phyloP scores from a whole-genome alignment of 768 basidiomycete species.

The Pulveroboletus sp. region DNA sequence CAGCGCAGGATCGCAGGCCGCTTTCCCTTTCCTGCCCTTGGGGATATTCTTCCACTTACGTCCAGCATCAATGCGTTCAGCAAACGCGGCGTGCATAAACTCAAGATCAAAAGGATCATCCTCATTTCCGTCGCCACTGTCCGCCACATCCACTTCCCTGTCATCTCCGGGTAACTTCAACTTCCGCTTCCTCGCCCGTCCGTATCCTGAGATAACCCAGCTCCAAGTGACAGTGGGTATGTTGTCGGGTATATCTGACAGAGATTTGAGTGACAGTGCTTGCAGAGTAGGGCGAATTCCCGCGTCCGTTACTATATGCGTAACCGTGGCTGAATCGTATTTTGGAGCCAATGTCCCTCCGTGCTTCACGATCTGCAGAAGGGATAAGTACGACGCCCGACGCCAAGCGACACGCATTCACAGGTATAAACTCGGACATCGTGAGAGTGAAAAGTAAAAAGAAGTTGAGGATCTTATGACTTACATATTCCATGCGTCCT shows the following conservation, averaged over 20 bases:
- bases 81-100: conserved; percentile 48
- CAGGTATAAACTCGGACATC: background rate
- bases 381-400: background rate
- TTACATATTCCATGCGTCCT: conserved; percentile 59
- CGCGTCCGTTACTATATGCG: conserved; percentile 64
- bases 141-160: conserved; percentile 13
- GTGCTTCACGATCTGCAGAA: conserved; percentile 52
- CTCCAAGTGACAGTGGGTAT: conserved; percentile 65
- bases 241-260: conserved; percentile 59
- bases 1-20: background rate
- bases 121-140: conserved; percentile 2
- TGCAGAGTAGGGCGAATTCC: conserved; percentile 25
- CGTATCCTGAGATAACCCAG: conserved; percentile 51
- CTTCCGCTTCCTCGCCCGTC: conserved; percentile 18
- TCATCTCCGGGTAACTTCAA: conserved; percentile 6
- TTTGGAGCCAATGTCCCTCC: conserved; percentile 61
- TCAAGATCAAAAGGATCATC: conserved; percentile 31
- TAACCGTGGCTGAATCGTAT: conserved; percentile 55
- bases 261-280: conserved; percentile 46
- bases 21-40: conserved; percentile 1
- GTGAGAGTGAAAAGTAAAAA: background rate
- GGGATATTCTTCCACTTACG: conserved; percentile 17
- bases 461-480: conserved; percentile 22
- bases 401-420: too few species aligned
- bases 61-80: conserved; percentile 47